Evolutionary conservation across 1,139 yeast species (phyloP), one percentile per base, ranked within the genome.

Genomic region (Pichia sp.): DNA sequence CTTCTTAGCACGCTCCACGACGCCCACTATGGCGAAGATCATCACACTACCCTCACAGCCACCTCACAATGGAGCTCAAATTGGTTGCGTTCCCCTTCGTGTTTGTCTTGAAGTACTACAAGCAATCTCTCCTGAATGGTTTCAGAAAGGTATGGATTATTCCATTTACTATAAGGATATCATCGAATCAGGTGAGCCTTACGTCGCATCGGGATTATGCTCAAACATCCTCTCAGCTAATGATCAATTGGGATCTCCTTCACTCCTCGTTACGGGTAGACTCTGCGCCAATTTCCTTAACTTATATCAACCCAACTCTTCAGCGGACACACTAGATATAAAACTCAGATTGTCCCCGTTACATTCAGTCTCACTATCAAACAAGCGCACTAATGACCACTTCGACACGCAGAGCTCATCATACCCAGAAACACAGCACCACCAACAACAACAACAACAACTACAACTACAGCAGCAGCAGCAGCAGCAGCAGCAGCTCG

Each of bases 181-280:
- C 33, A 72, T 82, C 22, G 91, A 81, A 53, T 75, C 74, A 6
- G 85, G 77, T 50, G 88, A 81, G 56, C 91, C 91, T 2, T 75
- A 77, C 53, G 91, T 81, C 9, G 79, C 85, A 15, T 72, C 75
- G 46, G 91, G 91, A 1, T 64, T 76, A 17, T 63, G 77, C 33
- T 74, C 85, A 1, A 63, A 66, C 24, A 52, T 69, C 36, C 48
- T 29, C 1, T 52, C 48, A 29, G 45, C 53, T 27, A 52, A 49
- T 29, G n/a, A n/a, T n/a, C n/a, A n/a, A n/a, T n/a, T n/a, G n/a
- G n/a, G n/a, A n/a, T 45, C 53, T 27, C 42, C 47, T 8, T 42
- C 47, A n/a, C 51, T 57, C 29, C 55, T 77, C 24, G 65, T 81
- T 13, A 80, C 85, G 0, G 91, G 91, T 1, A 63, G 86, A 42